Evolutionary conservation across 208 protist species (phyloP).

Genomic region (Balamuthia mandrillaris): DNA sequence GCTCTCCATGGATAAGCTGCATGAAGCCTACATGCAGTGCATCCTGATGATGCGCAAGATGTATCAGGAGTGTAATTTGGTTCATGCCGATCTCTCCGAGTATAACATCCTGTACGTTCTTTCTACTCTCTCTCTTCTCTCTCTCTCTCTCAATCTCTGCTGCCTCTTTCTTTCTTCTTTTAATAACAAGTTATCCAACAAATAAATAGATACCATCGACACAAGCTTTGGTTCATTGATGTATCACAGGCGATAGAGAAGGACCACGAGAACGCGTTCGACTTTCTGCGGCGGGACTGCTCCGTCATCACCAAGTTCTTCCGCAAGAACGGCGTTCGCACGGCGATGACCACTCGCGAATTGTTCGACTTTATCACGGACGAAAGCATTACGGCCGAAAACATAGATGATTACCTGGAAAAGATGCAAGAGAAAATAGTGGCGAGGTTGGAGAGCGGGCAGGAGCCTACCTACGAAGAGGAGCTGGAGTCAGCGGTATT

Average conservation of each 20-base stretch:
- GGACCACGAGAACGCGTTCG: conserved; percentile 94
- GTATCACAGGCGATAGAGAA: conserved; percentile 97
- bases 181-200: too few species aligned
- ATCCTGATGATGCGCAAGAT: conserved; percentile 84
- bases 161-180: conserved; percentile 52
- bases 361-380: conserved; percentile 81
- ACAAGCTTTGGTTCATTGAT: conserved; percentile 94
- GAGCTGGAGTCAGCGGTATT: background rate
- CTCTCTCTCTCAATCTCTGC: conserved; percentile 49
- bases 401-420: conserved; percentile 65
- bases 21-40: conserved; percentile 58
- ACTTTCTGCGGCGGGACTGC: conserved; percentile 87
- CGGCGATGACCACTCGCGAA: conserved; percentile 65
- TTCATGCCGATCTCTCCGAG: conserved; percentile 98
- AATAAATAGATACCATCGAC: conserved; percentile 59
- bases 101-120: conserved; percentile 92
- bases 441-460: background rate
- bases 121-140: background rate
- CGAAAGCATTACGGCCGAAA: conserved; percentile 50
- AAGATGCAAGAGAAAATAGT: conserved; percentile 35
- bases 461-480: background rate
- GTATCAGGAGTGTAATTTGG: conserved; percentile 88
- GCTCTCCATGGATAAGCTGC: conserved; percentile 74
- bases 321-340: conserved; percentile 44
- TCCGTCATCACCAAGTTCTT: conserved; percentile 73